phyloP scores from a whole-genome alignment of 2,329 filamentous ascomycete species.

The Sporothrix globosa region DNA sequence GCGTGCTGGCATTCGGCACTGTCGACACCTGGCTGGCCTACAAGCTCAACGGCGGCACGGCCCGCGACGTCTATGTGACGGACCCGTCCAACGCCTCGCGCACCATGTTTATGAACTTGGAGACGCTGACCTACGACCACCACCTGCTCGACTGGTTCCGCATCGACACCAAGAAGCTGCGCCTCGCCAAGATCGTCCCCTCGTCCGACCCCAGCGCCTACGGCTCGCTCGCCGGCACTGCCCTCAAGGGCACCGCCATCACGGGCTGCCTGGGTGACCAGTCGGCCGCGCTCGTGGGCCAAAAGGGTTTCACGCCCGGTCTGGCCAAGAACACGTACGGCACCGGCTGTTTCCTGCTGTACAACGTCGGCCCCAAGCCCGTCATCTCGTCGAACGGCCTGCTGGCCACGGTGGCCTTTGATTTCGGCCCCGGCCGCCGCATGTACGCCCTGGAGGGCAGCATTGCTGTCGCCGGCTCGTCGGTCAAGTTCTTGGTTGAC shows the following conservation, averaged over 20 bases:
- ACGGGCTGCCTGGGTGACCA: constrained; percentile 88
- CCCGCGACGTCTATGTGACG: constrained; percentile 71
- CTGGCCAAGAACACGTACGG: constrained; percentile 90
- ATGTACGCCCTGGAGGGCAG: constrained; percentile 84
- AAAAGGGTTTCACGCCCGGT: constrained; percentile 80
- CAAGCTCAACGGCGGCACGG: constrained; percentile 73
- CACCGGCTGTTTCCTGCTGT: constrained; percentile 85
- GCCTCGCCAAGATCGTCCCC: constrained; percentile 77
- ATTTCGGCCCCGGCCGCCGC: constrained; percentile 65
- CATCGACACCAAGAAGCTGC: constrained; percentile 68
- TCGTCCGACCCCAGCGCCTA: constrained; percentile 76
- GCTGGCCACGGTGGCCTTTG: constrained; percentile 81
- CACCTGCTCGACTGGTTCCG: constrained; percentile 77
- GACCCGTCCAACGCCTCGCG: constrained; percentile 86
- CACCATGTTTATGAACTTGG: constrained; percentile 93
- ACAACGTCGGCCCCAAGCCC: constrained; percentile 82
- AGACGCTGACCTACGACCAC: constrained; percentile 78
- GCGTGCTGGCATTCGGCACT: constrained; percentile 81
- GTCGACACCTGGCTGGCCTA: constrained; percentile 88
- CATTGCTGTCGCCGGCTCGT: constrained; percentile 81
- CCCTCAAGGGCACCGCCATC: constrained; percentile 70
- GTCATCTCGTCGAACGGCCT: constrained; percentile 83
- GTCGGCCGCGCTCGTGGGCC: constrained; percentile 81
- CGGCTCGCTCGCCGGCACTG: constrained; percentile 66
- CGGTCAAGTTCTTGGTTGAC: constrained; percentile 72